Percentiles rank a stretch among this genome's conserved stretches.
These are phyloP conservation scores for Claviceps arundinis DNA, from an alignment of 2,329 filamentous ascomycete genomes.

Conservation along the genomic window DNA sequence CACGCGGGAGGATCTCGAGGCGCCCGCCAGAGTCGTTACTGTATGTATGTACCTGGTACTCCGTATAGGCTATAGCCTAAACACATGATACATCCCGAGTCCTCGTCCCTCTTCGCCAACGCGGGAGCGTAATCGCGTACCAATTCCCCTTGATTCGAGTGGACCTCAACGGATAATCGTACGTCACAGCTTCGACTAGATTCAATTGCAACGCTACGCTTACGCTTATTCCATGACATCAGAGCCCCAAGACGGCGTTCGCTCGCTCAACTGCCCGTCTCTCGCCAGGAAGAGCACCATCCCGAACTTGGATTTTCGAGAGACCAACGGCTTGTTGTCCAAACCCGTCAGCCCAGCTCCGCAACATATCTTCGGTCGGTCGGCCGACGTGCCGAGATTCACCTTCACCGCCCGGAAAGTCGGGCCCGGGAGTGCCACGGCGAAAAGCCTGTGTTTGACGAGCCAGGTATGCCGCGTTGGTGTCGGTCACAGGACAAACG, in stretches of 20 bases:
- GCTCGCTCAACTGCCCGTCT: slow-evolving; percentile 24
- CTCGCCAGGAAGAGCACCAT: slow-evolving; percentile 20
- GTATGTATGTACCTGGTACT: no score
- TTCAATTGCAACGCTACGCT: background rate
- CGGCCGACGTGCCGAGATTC: slow-evolving; percentile 42
- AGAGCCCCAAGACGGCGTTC: slow-evolving; percentile 33
- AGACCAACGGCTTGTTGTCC: slow-evolving; percentile 34
- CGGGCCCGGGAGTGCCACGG: slow-evolving; percentile 51
- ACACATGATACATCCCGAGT: no score
- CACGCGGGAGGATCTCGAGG: no score
- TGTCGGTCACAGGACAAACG: slow-evolving; percentile 64
- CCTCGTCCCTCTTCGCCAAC: no score
- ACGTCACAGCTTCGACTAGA: background rate
- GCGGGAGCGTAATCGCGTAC: no score
- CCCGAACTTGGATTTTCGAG: slow-evolving; percentile 19
- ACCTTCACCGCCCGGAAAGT: slow-evolving; percentile 60
- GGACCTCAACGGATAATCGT: background rate
- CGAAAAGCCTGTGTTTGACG: slow-evolving; percentile 61
- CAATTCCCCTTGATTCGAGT: no score
- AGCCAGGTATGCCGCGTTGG: slow-evolving; percentile 57
- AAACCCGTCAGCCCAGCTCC: slow-evolving; percentile 15
- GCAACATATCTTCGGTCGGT: slow-evolving; percentile 26
- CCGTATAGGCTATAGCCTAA: no score
- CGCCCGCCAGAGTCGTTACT: no score
- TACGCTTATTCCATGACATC: background rate